Base-by-base conservation (phyloP, 1,139 yeast genomes). In the Candida tetrigidarum region DNA sequence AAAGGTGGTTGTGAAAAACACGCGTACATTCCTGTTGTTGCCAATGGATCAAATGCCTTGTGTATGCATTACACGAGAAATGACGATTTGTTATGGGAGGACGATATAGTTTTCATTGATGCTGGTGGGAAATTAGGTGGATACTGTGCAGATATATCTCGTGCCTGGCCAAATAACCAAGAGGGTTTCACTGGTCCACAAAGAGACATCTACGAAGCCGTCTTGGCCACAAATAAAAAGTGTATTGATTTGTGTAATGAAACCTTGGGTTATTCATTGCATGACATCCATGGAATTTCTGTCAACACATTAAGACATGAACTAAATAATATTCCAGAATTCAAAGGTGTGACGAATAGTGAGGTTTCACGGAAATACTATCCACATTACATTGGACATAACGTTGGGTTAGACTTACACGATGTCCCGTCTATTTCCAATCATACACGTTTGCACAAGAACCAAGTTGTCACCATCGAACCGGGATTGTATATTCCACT, bases 61-160 rank as follows among this genome's bases (percentile, higher is more conserved):
- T 86, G 93, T 34, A 90, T 93, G 48, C 98, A 92, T 63, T 92
- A 92, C 62, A 91, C 96, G 0, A 74, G 96, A 49, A 92, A 92
- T 58, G 96, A 92, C 62, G 96, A 88, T 60, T 65, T 85, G 22
- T 72, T 92, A 48, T 78, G 78, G 47, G 75, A 78, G 39, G 91
- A 84, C 52, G 98, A 93, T 50, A 67, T 91, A 73, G 97, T 92
- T 6, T 79, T 93, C 41, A 90, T 93, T 5, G 99, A 95, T 65
- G 99, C 99, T 2, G 96, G 96, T 0, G 99, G 98, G 5, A 80
- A 89, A 48, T 67, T 86, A 35, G 99, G 98, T 23, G 97, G 97
- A 0, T 95, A 95, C 64, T 86, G 96, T 60, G 85, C 98, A 1
- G 99, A 95, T 64, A 93, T 95, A 39, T 91, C 98, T 2, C 76